Evolutionary conservation across 23 red algal genomes (phyloP).

Genomic region (Gracilaria vermiculophylla): DNA sequence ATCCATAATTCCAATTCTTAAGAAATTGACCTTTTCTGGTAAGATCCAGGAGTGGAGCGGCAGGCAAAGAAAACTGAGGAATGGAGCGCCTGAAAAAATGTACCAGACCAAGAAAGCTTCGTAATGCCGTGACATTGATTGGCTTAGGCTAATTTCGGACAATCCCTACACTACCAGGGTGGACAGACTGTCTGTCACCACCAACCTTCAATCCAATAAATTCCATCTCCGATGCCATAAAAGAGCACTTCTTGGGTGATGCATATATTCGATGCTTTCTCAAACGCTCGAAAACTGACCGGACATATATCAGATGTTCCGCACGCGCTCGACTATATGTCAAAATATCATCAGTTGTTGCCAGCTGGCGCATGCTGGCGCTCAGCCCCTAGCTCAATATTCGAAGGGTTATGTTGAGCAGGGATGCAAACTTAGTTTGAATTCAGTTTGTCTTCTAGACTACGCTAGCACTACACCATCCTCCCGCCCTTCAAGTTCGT

Average conservation of each 20-base stretch:
- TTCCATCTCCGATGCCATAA: neutral
- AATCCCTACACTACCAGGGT: neutral
- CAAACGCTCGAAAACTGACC: neutral
- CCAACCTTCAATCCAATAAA: neutral
- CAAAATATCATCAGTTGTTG: slow-evolving; percentile 31
- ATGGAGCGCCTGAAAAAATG: neutral
- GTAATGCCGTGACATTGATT: neutral
- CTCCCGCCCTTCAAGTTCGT: too few relatives aligned
- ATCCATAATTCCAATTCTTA: neutral
- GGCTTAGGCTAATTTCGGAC: neutral
- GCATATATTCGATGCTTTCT: slow-evolving; percentile 1
- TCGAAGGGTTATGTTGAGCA: too few relatives aligned
- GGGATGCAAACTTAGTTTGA: too few relatives aligned
- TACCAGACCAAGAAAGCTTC: neutral
- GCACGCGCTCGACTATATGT: slow-evolving; percentile 2
- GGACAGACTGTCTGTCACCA: neutral
- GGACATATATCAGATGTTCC: neutral
- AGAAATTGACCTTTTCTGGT: neutral
- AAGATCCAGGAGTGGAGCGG: neutral
- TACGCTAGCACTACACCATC: too few relatives aligned
- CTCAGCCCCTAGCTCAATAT: neutral
- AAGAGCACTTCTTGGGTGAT: neutral
- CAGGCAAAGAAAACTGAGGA: neutral
- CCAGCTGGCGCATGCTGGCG: neutral
- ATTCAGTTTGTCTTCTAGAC: too few relatives aligned